These are phyloP conservation scores for Moesziomyces antarcticus DNA, from an alignment of 1,284 basidiomycete species.

Conservation along the genomic window DNA sequence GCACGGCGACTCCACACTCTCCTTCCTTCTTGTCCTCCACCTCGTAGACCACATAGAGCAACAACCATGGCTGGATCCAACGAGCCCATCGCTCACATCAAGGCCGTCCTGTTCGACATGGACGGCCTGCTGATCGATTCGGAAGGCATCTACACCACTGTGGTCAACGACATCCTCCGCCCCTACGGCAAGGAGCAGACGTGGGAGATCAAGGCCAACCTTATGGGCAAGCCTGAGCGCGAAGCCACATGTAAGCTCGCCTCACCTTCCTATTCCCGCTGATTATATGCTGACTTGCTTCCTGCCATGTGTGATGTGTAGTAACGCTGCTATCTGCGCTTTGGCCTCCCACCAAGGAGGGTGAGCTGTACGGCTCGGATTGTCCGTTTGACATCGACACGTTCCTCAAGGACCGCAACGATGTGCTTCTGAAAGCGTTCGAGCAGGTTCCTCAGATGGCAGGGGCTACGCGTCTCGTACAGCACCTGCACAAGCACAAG, in stretches of 20 bases:
- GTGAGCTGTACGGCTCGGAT: conserved; percentile 44
- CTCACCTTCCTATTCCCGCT: not conserved
- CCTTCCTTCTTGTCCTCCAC: not conserved
- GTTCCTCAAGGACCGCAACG: conserved; percentile 62
- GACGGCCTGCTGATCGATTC: conserved; percentile 67
- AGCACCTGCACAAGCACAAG: conserved; percentile 61
- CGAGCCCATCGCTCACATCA: conserved; percentile 43
- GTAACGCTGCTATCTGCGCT: conserved; percentile 58
- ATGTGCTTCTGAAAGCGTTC: conserved; percentile 59
- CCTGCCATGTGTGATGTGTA: conserved; percentile 1
- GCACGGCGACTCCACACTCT: too few species aligned
- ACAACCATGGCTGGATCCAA: conserved; percentile 10
- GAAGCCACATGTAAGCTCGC: conserved; percentile 54
- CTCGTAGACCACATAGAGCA: conserved; percentile 1
- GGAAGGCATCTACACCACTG: conserved; percentile 65
- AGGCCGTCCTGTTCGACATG: conserved; percentile 62
- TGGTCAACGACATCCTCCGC: conserved; percentile 65
- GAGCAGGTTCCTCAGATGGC: conserved; percentile 63
- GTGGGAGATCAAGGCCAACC: conserved; percentile 67
- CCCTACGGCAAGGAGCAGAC: conserved; percentile 67
- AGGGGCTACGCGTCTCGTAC: conserved; percentile 62
- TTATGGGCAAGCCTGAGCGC: conserved; percentile 67
- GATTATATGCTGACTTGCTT: not conserved
- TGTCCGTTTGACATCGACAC: conserved; percentile 65
- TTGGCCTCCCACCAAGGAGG: conserved; percentile 58